Evolutionary conservation across 192 early-diverging fungal species (phyloP).

Genomic region (Podila epigama): DNA sequence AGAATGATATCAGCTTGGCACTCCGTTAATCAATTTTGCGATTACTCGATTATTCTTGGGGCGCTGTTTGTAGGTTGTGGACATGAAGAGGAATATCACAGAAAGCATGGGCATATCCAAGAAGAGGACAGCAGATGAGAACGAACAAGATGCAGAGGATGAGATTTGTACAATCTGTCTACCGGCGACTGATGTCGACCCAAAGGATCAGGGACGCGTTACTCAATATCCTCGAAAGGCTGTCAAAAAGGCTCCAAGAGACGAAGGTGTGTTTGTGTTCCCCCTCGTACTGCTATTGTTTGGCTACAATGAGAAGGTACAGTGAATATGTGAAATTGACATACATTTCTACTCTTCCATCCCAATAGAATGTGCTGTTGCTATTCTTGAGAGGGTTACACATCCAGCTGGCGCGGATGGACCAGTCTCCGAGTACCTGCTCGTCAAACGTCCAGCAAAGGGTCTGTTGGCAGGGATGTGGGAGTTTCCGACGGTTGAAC

Average conservation of each 20-base stretch:
- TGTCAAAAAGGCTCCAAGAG: conserved; percentile 65
- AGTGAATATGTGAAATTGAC: not conserved
- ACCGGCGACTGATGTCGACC: conserved; percentile 15
- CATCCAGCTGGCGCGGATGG: not conserved
- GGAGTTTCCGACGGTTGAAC: conserved; percentile 71
- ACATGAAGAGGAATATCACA: not conserved
- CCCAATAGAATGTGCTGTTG: conserved; percentile 60
- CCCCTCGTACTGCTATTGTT: not conserved
- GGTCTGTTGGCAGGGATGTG: conserved; percentile 78
- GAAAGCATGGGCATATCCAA: conserved; percentile 3
- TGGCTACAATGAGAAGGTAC: not conserved
- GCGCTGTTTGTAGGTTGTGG: conserved; percentile 5
- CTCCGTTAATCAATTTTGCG: too few relatives aligned
- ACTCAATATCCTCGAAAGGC: conserved; percentile 66
- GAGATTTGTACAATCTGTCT: conserved; percentile 48
- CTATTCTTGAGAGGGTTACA: conserved; percentile 53
- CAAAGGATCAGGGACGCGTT: conserved; percentile 20
- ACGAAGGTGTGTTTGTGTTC: conserved; percentile 56
- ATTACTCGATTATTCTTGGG: too few relatives aligned
- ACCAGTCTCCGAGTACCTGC: conserved; percentile 51
- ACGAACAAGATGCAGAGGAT: conserved; percentile 6
- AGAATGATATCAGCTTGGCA: not conserved
- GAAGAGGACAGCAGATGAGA: not conserved
- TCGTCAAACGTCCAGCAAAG: conserved; percentile 63
- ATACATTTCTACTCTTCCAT: not conserved